Conservation (phyloP, 2,329 filamentous ascomycete genomes). For the Exophiala bonariae region DNA sequence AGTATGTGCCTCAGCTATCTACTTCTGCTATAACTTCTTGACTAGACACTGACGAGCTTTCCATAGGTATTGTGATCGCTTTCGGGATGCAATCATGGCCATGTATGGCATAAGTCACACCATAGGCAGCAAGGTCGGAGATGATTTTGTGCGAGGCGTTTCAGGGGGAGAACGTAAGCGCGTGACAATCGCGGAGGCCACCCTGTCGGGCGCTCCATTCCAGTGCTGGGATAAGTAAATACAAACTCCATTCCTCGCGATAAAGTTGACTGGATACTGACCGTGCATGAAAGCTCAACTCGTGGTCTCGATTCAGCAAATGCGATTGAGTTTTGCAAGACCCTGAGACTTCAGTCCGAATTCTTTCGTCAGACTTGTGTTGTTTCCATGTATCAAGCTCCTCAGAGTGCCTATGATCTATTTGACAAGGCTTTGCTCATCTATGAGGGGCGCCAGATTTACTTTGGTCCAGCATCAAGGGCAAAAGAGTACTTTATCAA, state of each 20-base stretch:
- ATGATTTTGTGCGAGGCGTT: slow-evolving; percentile 62
- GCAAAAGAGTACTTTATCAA: slow-evolving; percentile 67
- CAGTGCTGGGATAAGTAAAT: slow-evolving; percentile 45
- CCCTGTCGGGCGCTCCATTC: slow-evolving; percentile 44
- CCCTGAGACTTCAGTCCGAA: slow-evolving; percentile 51
- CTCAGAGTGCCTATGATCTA: slow-evolving; percentile 53
- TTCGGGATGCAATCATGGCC: slow-evolving; percentile 45
- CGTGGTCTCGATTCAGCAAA: slow-evolving; percentile 57
- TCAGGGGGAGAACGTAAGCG: slow-evolving; percentile 62
- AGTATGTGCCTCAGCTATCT: slow-evolving; percentile 34
- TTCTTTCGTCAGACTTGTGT: slow-evolving; percentile 50
- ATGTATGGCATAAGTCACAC: slow-evolving; percentile 53
- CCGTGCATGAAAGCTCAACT: slow-evolving; percentile 47
- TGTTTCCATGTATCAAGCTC: slow-evolving; percentile 59
- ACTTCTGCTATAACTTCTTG: background rate
- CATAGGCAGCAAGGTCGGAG: slow-evolving; percentile 46
- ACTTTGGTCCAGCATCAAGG: slow-evolving; percentile 62
- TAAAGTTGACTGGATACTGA: slow-evolving; percentile 7
- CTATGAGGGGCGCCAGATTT: slow-evolving; percentile 72
- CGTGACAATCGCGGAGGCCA: slow-evolving; percentile 58
- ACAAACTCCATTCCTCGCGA: slow-evolving; percentile 24
- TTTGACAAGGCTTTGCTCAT: slow-evolving; percentile 75
- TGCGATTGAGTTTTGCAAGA: slow-evolving; percentile 58
- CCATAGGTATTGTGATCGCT: slow-evolving; percentile 28
- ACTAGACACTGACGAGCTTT: background rate